Conservation (phyloP, 371 early-diverging fungal species). For the Gilbertella persicaria region DNA sequence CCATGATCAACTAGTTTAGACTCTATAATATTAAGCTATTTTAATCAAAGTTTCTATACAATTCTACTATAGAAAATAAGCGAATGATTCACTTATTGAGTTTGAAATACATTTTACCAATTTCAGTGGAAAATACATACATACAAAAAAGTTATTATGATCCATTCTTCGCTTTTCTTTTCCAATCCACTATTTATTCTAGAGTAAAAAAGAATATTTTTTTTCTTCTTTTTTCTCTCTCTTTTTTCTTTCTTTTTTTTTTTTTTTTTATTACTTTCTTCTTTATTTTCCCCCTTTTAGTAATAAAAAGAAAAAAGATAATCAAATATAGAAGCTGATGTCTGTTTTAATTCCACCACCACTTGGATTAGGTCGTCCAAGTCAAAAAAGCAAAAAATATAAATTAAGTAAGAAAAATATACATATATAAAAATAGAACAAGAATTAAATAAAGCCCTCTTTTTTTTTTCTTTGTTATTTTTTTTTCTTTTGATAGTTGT, state of each 20-base stretch:
- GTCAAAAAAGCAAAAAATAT: slow-evolving; percentile 28
- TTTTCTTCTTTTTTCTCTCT: slow-evolving; percentile 7
- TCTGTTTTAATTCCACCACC: slow-evolving; percentile 22
- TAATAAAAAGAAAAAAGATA: slow-evolving; percentile 1
- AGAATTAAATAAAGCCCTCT: background rate
- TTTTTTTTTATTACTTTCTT: slow-evolving; percentile 5
- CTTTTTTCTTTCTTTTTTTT: slow-evolving; percentile 10
- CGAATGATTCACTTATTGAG: no score
- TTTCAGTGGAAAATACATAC: no score
- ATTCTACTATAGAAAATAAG: no score
- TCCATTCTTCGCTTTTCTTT: no score
- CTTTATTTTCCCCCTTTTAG: slow-evolving; percentile 6
- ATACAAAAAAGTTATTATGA: no score
- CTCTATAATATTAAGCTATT: no score
- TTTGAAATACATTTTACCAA: no score
- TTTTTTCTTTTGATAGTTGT: slow-evolving; percentile 17
- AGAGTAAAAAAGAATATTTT: background rate
- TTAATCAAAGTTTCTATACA: no score
- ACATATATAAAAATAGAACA: background rate
- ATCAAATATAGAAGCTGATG: slow-evolving; percentile 2
- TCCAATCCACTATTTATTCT: background rate
- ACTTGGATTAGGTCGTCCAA: slow-evolving; percentile 32
- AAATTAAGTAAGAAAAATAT: slow-evolving; percentile 22
- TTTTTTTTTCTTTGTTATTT: background rate
- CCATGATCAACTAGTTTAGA: no score